Evolutionary conservation across 2,329 filamentous ascomycete species (phyloP).

Genomic region (Ceratocystis albifundus): DNA sequence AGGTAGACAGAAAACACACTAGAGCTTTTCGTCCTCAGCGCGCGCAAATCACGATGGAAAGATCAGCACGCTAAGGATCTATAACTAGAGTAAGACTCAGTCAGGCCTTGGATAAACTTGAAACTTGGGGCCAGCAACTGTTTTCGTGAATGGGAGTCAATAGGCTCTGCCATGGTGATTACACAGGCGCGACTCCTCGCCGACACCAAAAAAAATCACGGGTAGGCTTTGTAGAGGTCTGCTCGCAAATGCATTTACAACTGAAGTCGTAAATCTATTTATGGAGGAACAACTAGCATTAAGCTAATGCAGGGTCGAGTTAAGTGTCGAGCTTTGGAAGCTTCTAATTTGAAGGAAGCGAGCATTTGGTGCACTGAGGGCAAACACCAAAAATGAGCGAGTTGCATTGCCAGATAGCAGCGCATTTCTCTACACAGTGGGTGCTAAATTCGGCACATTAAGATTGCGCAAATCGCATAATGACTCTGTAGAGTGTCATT

Average conservation of each 20-base stretch:
- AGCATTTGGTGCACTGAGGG: background rate
- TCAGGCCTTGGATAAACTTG: background rate
- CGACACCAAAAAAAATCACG: too few relatives aligned
- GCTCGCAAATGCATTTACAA: too few relatives aligned
- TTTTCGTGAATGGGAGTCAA: background rate
- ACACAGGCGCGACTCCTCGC: background rate
- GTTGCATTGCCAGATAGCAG: background rate
- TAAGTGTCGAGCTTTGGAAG: slow-evolving; percentile 8
- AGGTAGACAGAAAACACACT: too few relatives aligned
- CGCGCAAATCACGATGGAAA: background rate
- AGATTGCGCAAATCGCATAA: slow-evolving; percentile 1
- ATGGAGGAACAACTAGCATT: slow-evolving; percentile 5
- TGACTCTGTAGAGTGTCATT: background rate
- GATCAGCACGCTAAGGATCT: background rate
- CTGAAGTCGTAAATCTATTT: background rate
- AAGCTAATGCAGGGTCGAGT: background rate
- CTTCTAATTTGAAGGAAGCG: slow-evolving; percentile 2
- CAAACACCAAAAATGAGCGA: background rate
- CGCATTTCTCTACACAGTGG: background rate
- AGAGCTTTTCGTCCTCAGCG: too few relatives aligned
- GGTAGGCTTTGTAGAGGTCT: too few relatives aligned
- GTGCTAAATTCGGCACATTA: slow-evolving; percentile 1
- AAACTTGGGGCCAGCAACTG: background rate
- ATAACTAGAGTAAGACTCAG: background rate
- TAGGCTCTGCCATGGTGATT: background rate